A percentile compares a stretch with the other conserved stretches of the same genome.
These are phyloP conservation scores for Russula ochroleuca DNA, from an alignment of 768 basidiomycete species.

Conservation along the genomic window DNA sequence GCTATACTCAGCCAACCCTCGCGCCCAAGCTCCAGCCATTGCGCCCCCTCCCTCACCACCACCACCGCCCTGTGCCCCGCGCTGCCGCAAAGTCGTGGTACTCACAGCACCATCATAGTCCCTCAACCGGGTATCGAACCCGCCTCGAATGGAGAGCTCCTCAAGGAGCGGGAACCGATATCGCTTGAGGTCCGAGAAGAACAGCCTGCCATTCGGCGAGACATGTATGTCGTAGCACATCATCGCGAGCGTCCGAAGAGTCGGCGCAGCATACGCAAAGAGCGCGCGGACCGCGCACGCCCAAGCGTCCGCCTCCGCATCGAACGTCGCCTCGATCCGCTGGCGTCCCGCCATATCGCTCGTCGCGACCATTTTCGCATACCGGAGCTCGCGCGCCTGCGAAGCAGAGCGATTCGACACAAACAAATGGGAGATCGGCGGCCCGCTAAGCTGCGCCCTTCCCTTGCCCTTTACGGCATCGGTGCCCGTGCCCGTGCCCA, in stretches of 20 bases:
- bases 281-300: constrained; percentile 19
- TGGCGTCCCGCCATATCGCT: constrained; percentile 22
- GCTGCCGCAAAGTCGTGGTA: background rate
- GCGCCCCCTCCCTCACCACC: background rate
- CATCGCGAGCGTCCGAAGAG: constrained; percentile 25
- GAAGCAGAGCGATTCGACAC: constrained; percentile 20
- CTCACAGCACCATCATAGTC: constrained; percentile 9
- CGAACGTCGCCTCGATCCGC: constrained; percentile 16
- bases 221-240: constrained; percentile 28
- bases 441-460: background rate
- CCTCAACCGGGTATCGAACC: constrained; percentile 25
- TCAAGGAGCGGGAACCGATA: constrained; percentile 19
- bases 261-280: constrained; percentile 24
- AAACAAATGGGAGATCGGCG: constrained; percentile 21
- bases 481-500: background rate
- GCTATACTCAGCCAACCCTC: background rate
- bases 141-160: constrained; percentile 26
- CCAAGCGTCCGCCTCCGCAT: constrained; percentile 25
- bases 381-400: constrained; percentile 21
- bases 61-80: background rate
- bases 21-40: background rate
- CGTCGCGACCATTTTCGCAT: constrained; percentile 17
- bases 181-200: constrained; percentile 25
- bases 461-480: constrained; percentile 1
- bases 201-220: constrained; percentile 23